phyloP scores from a whole-genome alignment of 2,329 filamentous ascomycete species.

The Epichloe uncinata region DNA sequence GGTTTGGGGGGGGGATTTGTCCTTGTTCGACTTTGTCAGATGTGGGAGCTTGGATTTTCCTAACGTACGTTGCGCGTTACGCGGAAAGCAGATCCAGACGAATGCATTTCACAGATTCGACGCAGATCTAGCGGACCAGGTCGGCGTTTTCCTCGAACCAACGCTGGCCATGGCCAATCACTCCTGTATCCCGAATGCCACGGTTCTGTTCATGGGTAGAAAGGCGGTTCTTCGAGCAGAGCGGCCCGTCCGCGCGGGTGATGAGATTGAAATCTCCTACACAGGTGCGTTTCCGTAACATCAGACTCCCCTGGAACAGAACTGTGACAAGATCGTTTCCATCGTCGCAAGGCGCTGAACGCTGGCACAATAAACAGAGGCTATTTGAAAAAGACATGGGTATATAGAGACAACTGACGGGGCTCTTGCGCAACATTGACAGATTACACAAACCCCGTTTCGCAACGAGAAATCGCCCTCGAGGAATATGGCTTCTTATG shows the following conservation, averaged over 20 bases:
- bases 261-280: conserved; percentile 50
- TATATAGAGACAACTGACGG: no score
- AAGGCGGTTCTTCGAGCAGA: conserved; percentile 38
- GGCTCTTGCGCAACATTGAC: not conserved
- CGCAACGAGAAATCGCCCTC: conserved; percentile 29
- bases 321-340: no score
- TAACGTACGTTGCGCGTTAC: no score
- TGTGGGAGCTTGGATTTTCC: no score
- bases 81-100: conserved; percentile 36
- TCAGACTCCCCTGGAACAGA: no score
- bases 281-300: conserved; percentile 30
- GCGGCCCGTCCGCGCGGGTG: conserved; percentile 31
- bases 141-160: conserved; percentile 43
- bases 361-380: no score
- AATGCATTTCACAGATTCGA: conserved; percentile 48
- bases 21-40: no score
- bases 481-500: conserved; percentile 40
- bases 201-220: conserved; percentile 41
- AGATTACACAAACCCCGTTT: conserved; percentile 36
- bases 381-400: no score
- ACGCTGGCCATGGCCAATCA: conserved; percentile 48
- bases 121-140: conserved; percentile 31
- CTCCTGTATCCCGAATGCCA: conserved; percentile 46
- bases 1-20: no score
- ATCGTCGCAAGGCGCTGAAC: no score